These are phyloP conservation scores for Quercus lobata DNA, from an alignment of 331 rosid species.

Conservation along the genomic window DNA sequence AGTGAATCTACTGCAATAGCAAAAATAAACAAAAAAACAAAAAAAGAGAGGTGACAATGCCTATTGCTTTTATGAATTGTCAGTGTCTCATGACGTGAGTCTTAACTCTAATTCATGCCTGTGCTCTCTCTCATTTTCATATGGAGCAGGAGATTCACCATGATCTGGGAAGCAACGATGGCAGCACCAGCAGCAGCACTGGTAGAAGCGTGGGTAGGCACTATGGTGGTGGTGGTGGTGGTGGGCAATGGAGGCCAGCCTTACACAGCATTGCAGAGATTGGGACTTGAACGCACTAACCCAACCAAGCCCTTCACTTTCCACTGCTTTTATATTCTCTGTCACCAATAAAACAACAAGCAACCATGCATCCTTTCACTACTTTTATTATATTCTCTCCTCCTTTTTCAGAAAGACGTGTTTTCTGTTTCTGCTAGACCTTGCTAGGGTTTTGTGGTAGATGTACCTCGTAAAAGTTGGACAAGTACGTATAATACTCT, in stretches of 20 bases:
- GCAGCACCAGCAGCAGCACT: conserved; percentile 26
- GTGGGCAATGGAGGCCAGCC: conserved; percentile 88
- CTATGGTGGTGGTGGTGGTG: conserved; percentile 37
- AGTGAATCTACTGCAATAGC: too few species aligned
- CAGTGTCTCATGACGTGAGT: conserved; percentile 21
- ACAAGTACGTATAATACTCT: neutral
- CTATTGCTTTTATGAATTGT: conserved; percentile 23
- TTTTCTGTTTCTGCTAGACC: neutral
- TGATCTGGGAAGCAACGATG: conserved; percentile 26
- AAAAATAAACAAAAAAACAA: too few species aligned
- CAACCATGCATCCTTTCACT: conserved; percentile 4
- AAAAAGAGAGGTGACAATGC: too few species aligned
- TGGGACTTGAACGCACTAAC: conserved; percentile 52
- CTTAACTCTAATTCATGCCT: conserved; percentile 6
- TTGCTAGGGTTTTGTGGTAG: conserved; percentile 19
- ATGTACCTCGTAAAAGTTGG: neutral
- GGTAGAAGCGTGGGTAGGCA: conserved; percentile 51
- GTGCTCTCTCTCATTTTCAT: conserved; percentile 27
- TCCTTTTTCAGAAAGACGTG: neutral
- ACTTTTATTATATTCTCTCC: conserved; percentile 1
- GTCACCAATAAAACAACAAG: conserved; percentile 24
- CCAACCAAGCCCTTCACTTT: neutral
- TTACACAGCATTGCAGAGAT: conserved; percentile 92
- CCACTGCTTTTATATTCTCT: neutral
- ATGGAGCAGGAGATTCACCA: conserved; percentile 43